These are phyloP conservation scores for Kwoniella dendrophila DNA, from an alignment of 768 basidiomycete species.

Conservation along the genomic window DNA sequence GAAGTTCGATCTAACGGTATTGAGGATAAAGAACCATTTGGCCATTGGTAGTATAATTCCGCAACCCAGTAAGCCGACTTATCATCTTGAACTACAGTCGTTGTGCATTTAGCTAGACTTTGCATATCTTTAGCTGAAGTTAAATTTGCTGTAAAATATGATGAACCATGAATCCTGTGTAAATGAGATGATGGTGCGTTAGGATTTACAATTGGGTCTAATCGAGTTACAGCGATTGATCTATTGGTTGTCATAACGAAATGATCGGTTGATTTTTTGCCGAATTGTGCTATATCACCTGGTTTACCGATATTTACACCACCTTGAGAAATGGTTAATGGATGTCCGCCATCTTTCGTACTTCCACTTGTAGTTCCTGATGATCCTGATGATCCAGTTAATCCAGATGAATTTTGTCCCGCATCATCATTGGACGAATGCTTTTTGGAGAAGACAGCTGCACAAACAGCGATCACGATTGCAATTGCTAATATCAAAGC, in stretches of 20 bases:
- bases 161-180: constrained; percentile 32
- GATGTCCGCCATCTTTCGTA: constrained; percentile 22
- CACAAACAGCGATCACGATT: constrained; percentile 24
- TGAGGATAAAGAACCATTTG: constrained; percentile 19
- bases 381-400: constrained; percentile 1
- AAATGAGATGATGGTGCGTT: constrained; percentile 23
- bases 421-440: constrained; percentile 7
- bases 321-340: constrained; percentile 20
- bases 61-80: constrained; percentile 35
- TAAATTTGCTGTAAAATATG: constrained; percentile 29
- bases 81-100: constrained; percentile 31
- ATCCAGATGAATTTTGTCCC: neutral
- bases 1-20: constrained; percentile 21
- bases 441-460: constrained; percentile 20
- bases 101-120: constrained; percentile 29
- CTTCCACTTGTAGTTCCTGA: constrained; percentile 1
- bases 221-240: constrained; percentile 30
- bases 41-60: constrained; percentile 26
- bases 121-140: constrained; percentile 26
- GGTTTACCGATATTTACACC: constrained; percentile 28
- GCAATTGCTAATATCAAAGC: constrained; percentile 19
- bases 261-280: constrained; percentile 33
- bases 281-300: constrained; percentile 27
- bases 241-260: constrained; percentile 33
- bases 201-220: constrained; percentile 37